phyloP scores from a whole-genome alignment of 768 basidiomycete species.

The Lanmaoa pseudosensibilis region DNA sequence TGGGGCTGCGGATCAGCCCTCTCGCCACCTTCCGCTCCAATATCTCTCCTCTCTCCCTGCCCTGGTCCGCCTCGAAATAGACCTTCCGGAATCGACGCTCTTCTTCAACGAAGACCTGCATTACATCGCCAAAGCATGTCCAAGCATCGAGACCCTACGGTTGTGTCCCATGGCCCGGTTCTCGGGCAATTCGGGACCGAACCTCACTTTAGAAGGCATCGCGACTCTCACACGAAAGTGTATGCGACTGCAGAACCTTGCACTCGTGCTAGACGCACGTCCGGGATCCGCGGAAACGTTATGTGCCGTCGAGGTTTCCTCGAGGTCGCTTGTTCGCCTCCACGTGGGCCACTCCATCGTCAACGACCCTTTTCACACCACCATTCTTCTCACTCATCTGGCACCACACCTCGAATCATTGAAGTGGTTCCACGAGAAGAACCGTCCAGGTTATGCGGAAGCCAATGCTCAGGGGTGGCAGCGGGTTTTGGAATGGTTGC shows the following conservation, averaged over 20 bases:
- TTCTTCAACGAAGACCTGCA: constrained; percentile 62
- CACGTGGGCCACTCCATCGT: constrained; percentile 78
- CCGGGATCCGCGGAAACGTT: constrained; percentile 47
- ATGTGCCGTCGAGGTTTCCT: constrained; percentile 49
- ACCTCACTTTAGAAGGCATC: constrained; percentile 64
- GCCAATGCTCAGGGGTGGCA: constrained; percentile 70
- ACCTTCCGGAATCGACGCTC: constrained; percentile 74
- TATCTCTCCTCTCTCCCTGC: constrained; percentile 52
- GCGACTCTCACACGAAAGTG: constrained; percentile 59
- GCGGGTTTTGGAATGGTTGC: constrained; percentile 62
- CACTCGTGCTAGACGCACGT: constrained; percentile 61
- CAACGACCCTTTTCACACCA: constrained; percentile 63
- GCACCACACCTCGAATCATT: constrained; percentile 68
- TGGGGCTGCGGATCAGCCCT: constrained; percentile 54
- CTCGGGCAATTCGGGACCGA: constrained; percentile 50
- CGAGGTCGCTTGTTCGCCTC: constrained; percentile 65
- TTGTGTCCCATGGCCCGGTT: constrained; percentile 71
- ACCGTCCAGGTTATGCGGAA: constrained; percentile 67
- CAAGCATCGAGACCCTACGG: constrained; percentile 65
- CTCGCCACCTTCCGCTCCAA: constrained; percentile 61
- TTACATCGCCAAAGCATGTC: constrained; percentile 58
- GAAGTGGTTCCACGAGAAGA: constrained; percentile 79
- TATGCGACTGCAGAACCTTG: constrained; percentile 61
- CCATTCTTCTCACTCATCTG: constrained; percentile 75
- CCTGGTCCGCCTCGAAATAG: constrained; percentile 67